Conservation (phyloP, 345 rosid genomes). For the Geranium rotundifolium region DNA sequence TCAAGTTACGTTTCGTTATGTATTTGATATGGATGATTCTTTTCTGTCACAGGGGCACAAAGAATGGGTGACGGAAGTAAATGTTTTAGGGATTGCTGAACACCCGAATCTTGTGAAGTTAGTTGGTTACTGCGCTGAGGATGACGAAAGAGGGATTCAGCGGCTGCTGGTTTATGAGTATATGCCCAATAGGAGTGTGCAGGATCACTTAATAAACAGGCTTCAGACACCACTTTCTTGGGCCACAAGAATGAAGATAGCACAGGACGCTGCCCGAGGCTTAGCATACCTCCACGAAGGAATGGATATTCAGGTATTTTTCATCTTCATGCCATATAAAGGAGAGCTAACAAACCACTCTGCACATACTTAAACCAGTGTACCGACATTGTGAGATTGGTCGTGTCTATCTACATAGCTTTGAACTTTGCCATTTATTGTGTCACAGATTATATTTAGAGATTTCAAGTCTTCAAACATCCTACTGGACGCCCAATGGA, state of each 20-base stretch:
- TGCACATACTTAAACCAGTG: no score
- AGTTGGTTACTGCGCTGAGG: slow-evolving; percentile 88
- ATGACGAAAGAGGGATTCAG: slow-evolving; percentile 92
- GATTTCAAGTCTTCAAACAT: slow-evolving; percentile 96
- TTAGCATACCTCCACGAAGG: slow-evolving; percentile 84
- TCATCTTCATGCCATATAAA: no score
- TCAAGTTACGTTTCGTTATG: no score
- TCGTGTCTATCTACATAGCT: not conserved
- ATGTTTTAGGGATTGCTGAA: slow-evolving; percentile 81
- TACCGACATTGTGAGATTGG: no score
- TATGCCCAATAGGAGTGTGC: slow-evolving; percentile 84
- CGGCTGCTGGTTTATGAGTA: slow-evolving; percentile 75
- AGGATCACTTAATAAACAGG: slow-evolving; percentile 67
- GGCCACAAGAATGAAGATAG: slow-evolving; percentile 66
- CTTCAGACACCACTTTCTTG: slow-evolving; percentile 57
- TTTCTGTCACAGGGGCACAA: slow-evolving; percentile 67
- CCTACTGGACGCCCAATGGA: slow-evolving; percentile 85
- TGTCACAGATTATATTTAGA: slow-evolving; percentile 66
- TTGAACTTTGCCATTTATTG: not conserved
- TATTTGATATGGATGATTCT: not conserved
- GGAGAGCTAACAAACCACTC: no score
- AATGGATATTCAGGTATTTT: slow-evolving; percentile 81
- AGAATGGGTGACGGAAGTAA: slow-evolving; percentile 96
- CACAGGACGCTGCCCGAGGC: slow-evolving; percentile 80
- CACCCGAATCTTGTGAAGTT: slow-evolving; percentile 90